Base-by-base conservation (phyloP, 441 rosid genomes). In the Eruca vesicaria region DNA sequence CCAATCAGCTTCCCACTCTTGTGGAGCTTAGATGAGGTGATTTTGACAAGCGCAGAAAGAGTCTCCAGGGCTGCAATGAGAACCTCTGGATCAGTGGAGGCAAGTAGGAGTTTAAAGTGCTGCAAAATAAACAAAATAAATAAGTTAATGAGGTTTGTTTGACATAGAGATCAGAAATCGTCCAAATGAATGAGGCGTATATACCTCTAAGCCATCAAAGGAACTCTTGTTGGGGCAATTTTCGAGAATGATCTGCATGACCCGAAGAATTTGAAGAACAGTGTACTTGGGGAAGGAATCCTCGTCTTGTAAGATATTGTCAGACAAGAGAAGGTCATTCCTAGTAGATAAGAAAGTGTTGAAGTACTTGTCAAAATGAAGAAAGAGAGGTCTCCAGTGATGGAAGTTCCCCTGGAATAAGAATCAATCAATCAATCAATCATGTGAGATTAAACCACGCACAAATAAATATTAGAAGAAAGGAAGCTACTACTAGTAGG, bases 361-460 rank as follows among this genome's bases (percentile, higher is more conserved):
- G 86, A 96, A 89, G 81, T 96, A 96, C 64, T 85, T 85, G 74
- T 91, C 99, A 75, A 96, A 96, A 85, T 93, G 97, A 65, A 90
- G 87, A 88, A 96, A 93, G 80, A 96, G 72, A 3, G 97, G 98
- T 84, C 97, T 89, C 99, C 99, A 96, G 82, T 96, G 99, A 86
- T 91, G 96, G 79, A 93, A 96, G 82, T 90, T 96, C 16, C 99
- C 99, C 99, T 96, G 90, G 31, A 80, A 57, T 63, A 82, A 75
- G 31, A 80, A 57, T 63, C 83, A 75, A 35, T 35, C 32, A 35
- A 35, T 35, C 41, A 35, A 35, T 35, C 41, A 60, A 72, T 58
- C 4, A 9, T 43, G 77, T 83, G 80, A 81, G 87, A 52, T 12
- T 62, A 64, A 77, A 36, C 32, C 38, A 41, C n/a, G 21, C 36